phyloP scores from a whole-genome alignment of 805 yeast genomes.

The Candida insectorum region DNA sequence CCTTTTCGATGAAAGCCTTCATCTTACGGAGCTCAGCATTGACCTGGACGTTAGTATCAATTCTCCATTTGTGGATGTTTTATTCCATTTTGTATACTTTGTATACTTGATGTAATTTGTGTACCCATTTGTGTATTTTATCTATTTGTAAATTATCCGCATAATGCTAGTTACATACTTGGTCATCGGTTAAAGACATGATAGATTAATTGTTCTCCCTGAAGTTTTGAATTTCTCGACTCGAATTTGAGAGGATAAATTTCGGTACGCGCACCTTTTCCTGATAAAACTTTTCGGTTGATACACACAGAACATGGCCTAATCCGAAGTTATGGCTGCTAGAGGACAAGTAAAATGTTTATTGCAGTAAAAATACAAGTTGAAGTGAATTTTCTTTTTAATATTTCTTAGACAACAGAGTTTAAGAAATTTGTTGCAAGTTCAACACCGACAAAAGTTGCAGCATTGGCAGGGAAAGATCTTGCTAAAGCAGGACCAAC shows the following conservation, averaged over 20 bases:
- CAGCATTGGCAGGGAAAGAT: conserved; percentile 99
- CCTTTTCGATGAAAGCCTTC: conserved; percentile 98
- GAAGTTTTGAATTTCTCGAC: no score
- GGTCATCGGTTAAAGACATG: conserved; percentile 32
- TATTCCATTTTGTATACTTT: neutral
- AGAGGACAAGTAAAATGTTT: neutral
- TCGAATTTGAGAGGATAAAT: no score
- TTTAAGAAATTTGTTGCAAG: conserved; percentile 51
- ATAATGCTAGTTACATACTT: conserved; percentile 21
- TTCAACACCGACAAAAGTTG: conserved; percentile 95
- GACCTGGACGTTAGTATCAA: conserved; percentile 49
- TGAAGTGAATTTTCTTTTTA: neutral
- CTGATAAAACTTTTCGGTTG: no score
- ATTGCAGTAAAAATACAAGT: neutral
- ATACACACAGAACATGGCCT: no score
- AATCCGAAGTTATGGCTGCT: no score
- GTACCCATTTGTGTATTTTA: neutral
- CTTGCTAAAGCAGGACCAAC: conserved; percentile 92
- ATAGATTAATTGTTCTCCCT: conserved; percentile 1
- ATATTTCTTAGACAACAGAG: conserved; percentile 21
- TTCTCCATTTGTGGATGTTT: no score
- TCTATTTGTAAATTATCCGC: neutral
- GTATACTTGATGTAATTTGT: neutral
- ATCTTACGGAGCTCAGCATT: conserved; percentile 93
- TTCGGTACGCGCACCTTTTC: no score